A percentile compares a stretch with the other conserved stretches of the same genome.
phyloP scores from a whole-genome alignment of 305 asterid genomes.

The Salvia sclarea region DNA sequence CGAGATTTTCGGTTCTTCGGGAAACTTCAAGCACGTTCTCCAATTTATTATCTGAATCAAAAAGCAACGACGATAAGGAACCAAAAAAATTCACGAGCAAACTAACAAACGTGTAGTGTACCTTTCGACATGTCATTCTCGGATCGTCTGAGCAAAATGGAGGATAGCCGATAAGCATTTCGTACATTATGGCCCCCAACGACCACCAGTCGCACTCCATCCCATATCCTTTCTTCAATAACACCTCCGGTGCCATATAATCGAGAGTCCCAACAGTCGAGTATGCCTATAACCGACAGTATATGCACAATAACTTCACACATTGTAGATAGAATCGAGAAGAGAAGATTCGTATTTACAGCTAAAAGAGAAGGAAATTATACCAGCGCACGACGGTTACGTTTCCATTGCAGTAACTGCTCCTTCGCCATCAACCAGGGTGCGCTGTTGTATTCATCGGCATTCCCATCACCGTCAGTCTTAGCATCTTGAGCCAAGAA shows the following conservation, averaged over 20 bases:
- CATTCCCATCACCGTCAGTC: constrained; percentile 45
- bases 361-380: constrained; percentile 14
- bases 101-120: constrained; percentile 23
- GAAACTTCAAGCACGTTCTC: constrained; percentile 88
- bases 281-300: constrained; percentile 60
- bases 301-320: neutral
- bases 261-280: constrained; percentile 98
- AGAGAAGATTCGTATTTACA: neutral
- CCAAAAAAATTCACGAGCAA: no score
- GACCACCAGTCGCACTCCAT: constrained; percentile 99
- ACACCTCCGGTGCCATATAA: constrained; percentile 97
- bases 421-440: constrained; percentile 98
- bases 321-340: constrained; percentile 1
- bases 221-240: constrained; percentile 92
- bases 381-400: constrained; percentile 94
- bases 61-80: neutral
- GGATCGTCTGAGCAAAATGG: constrained; percentile 99
- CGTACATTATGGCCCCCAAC: constrained; percentile 85
- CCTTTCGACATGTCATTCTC: constrained; percentile 98
- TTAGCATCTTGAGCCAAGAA: constrained; percentile 51
- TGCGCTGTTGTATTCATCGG: constrained; percentile 44
- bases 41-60: constrained; percentile 57
- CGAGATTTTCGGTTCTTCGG: constrained; percentile 85
- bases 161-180: constrained; percentile 94
- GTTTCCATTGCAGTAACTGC: constrained; percentile 89